Evolutionary conservation across 768 basidiomycete species (phyloP).

Genomic region (Tephrocybe sp.): DNA sequence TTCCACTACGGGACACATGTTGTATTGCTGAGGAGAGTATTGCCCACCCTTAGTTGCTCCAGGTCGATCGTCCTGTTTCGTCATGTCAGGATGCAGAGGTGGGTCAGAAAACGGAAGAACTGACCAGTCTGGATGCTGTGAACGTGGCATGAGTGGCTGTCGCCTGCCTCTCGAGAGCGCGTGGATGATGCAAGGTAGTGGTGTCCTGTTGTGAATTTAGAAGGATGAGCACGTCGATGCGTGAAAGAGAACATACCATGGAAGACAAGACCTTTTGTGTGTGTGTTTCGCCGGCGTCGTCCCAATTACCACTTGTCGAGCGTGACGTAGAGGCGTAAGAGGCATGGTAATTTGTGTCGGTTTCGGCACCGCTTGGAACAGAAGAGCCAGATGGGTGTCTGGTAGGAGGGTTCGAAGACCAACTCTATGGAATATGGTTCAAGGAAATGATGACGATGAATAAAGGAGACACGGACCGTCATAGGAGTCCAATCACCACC

Average conservation of each 20-base stretch:
- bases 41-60: conserved; percentile 42
- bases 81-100: conserved; percentile 16
- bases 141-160: conserved; percentile 36
- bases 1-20: conserved; percentile 42
- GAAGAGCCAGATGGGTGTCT: conserved; percentile 66
- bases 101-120: conserved; percentile 16
- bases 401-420: conserved; percentile 49
- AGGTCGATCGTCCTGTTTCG: conserved; percentile 43
- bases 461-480: conserved; percentile 34
- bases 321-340: conserved; percentile 37
- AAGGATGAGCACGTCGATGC: conserved; percentile 13
- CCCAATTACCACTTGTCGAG: conserved; percentile 57
- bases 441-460: conserved; percentile 1
- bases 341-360: conserved; percentile 45
- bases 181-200: conserved; percentile 39
- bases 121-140: conserved; percentile 38
- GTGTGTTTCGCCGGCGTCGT: conserved; percentile 47
- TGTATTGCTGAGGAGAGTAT: conserved; percentile 55
- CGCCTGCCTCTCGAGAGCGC: conserved; percentile 39
- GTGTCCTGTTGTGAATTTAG: conserved; percentile 36
- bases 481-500: conserved; percentile 8
- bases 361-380: conserved; percentile 48
- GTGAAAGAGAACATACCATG: conserved; percentile 28
- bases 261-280: conserved; percentile 48
- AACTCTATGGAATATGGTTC: conserved; percentile 39